phyloP scores from a whole-genome alignment of 1,284 basidiomycete genomes.

The Trametes sp. region DNA sequence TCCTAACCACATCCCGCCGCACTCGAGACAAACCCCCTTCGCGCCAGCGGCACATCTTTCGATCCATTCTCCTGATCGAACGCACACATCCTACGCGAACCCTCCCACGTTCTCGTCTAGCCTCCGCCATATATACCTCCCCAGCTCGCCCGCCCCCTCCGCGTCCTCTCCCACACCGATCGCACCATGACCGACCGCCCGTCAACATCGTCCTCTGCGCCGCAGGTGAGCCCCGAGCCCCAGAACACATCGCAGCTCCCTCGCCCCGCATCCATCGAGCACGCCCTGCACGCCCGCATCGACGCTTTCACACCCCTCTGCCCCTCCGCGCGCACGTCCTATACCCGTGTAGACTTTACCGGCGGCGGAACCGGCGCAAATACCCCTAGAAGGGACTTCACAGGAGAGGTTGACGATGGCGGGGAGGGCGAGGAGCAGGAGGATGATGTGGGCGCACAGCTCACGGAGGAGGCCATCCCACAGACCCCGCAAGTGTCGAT shows the following conservation, averaged over 20 bases:
- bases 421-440: conserved; percentile 30
- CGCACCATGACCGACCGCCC: conserved; percentile 25
- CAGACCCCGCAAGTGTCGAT: conserved; percentile 72
- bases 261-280: conserved; percentile 24
- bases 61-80: conserved; percentile 25
- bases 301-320: conserved; percentile 41
- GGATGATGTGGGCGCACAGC: conserved; percentile 18
- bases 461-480: conserved; percentile 47
- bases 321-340: conserved; percentile 47
- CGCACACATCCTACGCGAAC: conserved; percentile 27
- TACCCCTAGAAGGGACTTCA: conserved; percentile 27
- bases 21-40: conserved; percentile 7
- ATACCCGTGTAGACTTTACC: conserved; percentile 46
- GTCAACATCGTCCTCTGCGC: conserved; percentile 19
- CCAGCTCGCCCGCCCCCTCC: neutral
- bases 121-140: conserved; percentile 27
- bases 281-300: conserved; percentile 27
- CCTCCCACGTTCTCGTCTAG: conserved; percentile 34
- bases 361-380: conserved; percentile 28
- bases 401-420: conserved; percentile 28
- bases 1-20: neutral
- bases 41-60: conserved; percentile 9
- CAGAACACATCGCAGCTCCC: conserved; percentile 13
- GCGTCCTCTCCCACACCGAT: conserved; percentile 7
- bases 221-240: neutral